A percentile compares a stretch with the other conserved stretches of the same genome.
These are phyloP conservation scores for Chaetomium globosum DNA, from an alignment of 2,329 filamentous ascomycete species.

Conservation along the genomic window DNA sequence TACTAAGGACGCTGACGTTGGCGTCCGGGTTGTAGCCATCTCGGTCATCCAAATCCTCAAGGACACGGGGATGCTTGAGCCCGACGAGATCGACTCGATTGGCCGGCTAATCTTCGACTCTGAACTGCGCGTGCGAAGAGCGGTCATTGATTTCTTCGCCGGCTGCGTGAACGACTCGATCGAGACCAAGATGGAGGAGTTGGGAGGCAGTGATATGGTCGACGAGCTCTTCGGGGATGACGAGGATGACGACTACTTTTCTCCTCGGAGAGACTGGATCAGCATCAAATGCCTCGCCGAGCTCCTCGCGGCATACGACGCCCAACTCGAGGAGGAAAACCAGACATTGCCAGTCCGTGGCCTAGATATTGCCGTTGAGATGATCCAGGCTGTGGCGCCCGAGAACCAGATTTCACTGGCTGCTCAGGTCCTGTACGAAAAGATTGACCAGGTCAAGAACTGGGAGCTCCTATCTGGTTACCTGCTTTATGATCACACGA, in stretches of 20 bases:
- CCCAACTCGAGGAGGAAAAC: constrained; percentile 63
- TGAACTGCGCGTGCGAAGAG: constrained; percentile 81
- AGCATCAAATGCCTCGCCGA: constrained; percentile 89
- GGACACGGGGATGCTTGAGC: constrained; percentile 83
- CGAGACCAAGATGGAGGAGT: constrained; percentile 76
- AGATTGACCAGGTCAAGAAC: constrained; percentile 75
- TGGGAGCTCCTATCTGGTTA: constrained; percentile 92
- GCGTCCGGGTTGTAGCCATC: constrained; percentile 78
- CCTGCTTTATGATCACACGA: constrained; percentile 87
- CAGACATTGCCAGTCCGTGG: constrained; percentile 49
- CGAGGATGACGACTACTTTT: constrained; percentile 75
- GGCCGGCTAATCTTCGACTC: constrained; percentile 87
- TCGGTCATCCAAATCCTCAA: constrained; percentile 80
- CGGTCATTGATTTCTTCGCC: constrained; percentile 87
- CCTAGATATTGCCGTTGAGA: constrained; percentile 54
- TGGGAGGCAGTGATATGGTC: constrained; percentile 76
- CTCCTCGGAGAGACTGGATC: constrained; percentile 81
- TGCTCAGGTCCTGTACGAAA: constrained; percentile 81
- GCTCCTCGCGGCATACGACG: constrained; percentile 78
- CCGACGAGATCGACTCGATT: constrained; percentile 85
- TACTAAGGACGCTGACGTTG: constrained; percentile 77
- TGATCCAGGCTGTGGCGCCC: constrained; percentile 64
- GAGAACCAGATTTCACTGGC: constrained; percentile 86
- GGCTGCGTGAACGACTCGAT: constrained; percentile 83
- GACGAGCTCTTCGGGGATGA: constrained; percentile 72